Evolutionary conservation across 2,329 filamentous ascomycete species (phyloP), one percentile per base, ranked within the genome.

Genomic region (Talaromyces marneffei): DNA sequence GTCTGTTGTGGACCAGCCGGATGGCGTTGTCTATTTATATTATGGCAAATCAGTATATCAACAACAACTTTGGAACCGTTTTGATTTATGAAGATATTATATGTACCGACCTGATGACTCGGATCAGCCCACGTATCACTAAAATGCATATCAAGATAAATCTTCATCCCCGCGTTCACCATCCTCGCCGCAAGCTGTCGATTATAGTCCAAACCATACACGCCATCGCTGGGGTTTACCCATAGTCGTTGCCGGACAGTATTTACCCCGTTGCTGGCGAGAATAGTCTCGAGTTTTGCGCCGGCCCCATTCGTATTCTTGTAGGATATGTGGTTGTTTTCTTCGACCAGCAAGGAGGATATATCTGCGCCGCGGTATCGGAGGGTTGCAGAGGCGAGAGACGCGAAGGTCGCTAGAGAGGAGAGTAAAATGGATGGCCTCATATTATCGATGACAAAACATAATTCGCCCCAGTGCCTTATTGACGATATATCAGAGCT

Each of bases 61-160:
- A 8, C 4, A 31, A 5, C n/a, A n/a, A n/a, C n/a, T n/a, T n/a
- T n/a, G n/a, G n/a, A n/a, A n/a, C n/a, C n/a, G n/a, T n/a, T n/a
- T n/a, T n/a, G n/a, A n/a, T n/a, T n/a, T n/a, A n/a, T n/a, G n/a
- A n/a, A n/a, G n/a, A n/a, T n/a, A n/a, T n/a, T n/a, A n/a, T n/a
- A n/a, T n/a, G n/a, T n/a, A 61, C 68, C 27, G 67, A 78, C 75
- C 70, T 91, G 88, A 60, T 88, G 74, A 1, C 72, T 77, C 0
- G 88, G 87, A 66, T 90, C 87, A 0, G 88, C 87, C 88, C 87
- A 90, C 1, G 83, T 88, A 73, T 90, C 86, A 70, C 82, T 85
- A 66, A 84, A 85, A 72, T 89, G 86, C 63, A 90, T 75, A 65
- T 88, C 84, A 18, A 90, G 75, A 66, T 82, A 84, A 39, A 89